These are phyloP conservation scores for Saxispiralis lemnorum DNA, from an alignment of 495 filamentous ascomycete species.

Conservation along the genomic window DNA sequence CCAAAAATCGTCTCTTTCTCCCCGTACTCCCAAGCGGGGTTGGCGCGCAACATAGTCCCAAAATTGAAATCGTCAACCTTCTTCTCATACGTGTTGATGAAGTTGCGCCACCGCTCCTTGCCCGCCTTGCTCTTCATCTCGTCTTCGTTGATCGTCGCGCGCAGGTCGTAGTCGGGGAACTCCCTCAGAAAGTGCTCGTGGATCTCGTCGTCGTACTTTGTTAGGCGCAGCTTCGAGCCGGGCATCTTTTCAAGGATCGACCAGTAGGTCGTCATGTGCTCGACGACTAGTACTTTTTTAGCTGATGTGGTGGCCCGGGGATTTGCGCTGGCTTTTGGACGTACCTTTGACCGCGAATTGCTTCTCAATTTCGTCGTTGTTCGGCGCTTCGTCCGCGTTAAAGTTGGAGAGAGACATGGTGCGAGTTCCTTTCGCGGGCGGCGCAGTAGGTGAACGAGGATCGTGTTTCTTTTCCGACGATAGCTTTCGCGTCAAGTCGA, in stretches of 20 bases:
- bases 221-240: slow-evolving; percentile 73
- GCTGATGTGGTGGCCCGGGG: too few relatives aligned
- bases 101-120: slow-evolving; percentile 91
- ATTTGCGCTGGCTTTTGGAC: slow-evolving; percentile 8
- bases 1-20: slow-evolving; percentile 85
- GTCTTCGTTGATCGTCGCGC: slow-evolving; percentile 66
- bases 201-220: slow-evolving; percentile 88
- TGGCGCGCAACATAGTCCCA: slow-evolving; percentile 72
- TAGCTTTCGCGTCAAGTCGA: too few relatives aligned
- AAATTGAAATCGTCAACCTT: slow-evolving; percentile 93
- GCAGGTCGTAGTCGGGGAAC: slow-evolving; percentile 84
- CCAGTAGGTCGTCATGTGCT: slow-evolving; percentile 96
- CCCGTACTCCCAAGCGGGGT: slow-evolving; percentile 66
- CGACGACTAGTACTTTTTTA: too few relatives aligned
- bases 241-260: slow-evolving; percentile 74
- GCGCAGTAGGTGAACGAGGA: too few relatives aligned
- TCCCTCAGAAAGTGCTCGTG: slow-evolving; percentile 65
- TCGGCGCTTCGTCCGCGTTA: slow-evolving; percentile 52
- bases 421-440: too few relatives aligned
- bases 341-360: slow-evolving; percentile 95
- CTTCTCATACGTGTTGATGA: slow-evolving; percentile 86
- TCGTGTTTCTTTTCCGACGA: too few relatives aligned
- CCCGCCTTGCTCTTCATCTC: slow-evolving; percentile 93
- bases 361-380: slow-evolving; percentile 94
- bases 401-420: slow-evolving; percentile 1